phyloP scores from a whole-genome alignment of 2,329 filamentous ascomycete genomes.

The Raffaelea arxii region DNA sequence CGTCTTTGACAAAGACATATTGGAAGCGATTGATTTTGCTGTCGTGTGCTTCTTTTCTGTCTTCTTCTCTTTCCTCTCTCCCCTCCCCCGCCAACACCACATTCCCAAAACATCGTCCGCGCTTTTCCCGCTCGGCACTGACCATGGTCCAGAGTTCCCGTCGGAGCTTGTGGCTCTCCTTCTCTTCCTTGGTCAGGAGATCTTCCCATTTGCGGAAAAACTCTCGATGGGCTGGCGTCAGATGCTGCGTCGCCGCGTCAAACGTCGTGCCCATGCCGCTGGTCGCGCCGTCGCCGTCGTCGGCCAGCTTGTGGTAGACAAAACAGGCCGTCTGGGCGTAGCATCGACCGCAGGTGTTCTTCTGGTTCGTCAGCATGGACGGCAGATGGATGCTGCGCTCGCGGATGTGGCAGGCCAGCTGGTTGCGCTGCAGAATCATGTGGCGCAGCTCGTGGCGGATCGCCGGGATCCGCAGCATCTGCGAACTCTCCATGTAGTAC shows the following conservation, averaged over 20 bases:
- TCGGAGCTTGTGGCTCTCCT: constrained; percentile 75
- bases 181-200: constrained; percentile 88
- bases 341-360: constrained; percentile 74
- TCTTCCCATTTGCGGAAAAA: constrained; percentile 96
- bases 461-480: constrained; percentile 75
- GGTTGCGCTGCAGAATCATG: constrained; percentile 94
- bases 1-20: constrained; percentile 74
- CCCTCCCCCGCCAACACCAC: constrained; percentile 53
- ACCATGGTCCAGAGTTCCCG: constrained; percentile 95
- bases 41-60: constrained; percentile 52
- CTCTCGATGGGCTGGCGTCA: constrained; percentile 62
- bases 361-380: constrained; percentile 73
- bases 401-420: constrained; percentile 74
- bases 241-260: constrained; percentile 65
- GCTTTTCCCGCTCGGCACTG: constrained; percentile 75
- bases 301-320: constrained; percentile 83
- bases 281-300: constrained; percentile 70
- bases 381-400: constrained; percentile 72
- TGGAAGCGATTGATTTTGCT: constrained; percentile 85
- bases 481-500: constrained; percentile 89
- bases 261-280: constrained; percentile 78
- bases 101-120: constrained; percentile 82
- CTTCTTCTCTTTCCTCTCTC: no score
- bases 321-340: constrained; percentile 90
- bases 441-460: constrained; percentile 82